Percentiles rank a stretch among this genome's conserved stretches.
Evolutionary conservation across 371 early-diverging fungal species (phyloP).

Genomic region (Blyttiomyces sp.): DNA sequence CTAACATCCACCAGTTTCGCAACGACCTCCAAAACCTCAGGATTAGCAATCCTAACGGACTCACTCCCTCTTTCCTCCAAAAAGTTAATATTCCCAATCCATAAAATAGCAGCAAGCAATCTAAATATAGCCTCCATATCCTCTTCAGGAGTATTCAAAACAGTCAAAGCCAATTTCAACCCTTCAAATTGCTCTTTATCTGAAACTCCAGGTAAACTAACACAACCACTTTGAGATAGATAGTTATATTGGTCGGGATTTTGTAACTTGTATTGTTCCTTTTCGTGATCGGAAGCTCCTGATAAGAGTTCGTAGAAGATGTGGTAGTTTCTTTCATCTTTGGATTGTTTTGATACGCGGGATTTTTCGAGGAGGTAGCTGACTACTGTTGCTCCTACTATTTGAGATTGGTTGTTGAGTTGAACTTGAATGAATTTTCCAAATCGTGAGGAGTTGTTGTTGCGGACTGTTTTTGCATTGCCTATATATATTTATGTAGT

Average conservation of each 20-base stretch:
- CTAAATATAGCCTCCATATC: conserved; percentile 36
- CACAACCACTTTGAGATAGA: conserved; percentile 40
- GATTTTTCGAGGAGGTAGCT: conserved; percentile 64
- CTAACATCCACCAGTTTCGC: conserved; percentile 37
- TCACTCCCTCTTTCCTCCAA: conserved; percentile 29
- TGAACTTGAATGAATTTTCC: conserved; percentile 62
- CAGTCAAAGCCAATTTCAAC: conserved; percentile 47
- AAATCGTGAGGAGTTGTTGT: conserved; percentile 63
- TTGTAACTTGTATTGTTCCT: conserved; percentile 21
- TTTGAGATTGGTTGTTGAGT: conserved; percentile 44
- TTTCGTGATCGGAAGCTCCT: conserved; percentile 42
- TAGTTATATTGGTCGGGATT: conserved; percentile 20
- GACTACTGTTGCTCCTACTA: conserved; percentile 48
- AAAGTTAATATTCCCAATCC: conserved; percentile 46
- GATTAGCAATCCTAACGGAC: conserved; percentile 23
- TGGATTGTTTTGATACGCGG: conserved; percentile 47
- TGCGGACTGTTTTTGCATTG: conserved; percentile 58
- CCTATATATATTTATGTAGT: conserved; percentile 48
- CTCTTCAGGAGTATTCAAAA: conserved; percentile 37
- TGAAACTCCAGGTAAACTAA: conserved; percentile 38
- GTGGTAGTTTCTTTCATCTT: conserved; percentile 58
- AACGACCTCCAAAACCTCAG: conserved; percentile 24
- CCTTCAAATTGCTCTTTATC: conserved; percentile 37
- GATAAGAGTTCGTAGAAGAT: conserved; percentile 56
- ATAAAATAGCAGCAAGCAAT: conserved; percentile 40